These are phyloP conservation scores for Pulveroboletus ravenelii DNA, from an alignment of 768 basidiomycete species.

Conservation along the genomic window DNA sequence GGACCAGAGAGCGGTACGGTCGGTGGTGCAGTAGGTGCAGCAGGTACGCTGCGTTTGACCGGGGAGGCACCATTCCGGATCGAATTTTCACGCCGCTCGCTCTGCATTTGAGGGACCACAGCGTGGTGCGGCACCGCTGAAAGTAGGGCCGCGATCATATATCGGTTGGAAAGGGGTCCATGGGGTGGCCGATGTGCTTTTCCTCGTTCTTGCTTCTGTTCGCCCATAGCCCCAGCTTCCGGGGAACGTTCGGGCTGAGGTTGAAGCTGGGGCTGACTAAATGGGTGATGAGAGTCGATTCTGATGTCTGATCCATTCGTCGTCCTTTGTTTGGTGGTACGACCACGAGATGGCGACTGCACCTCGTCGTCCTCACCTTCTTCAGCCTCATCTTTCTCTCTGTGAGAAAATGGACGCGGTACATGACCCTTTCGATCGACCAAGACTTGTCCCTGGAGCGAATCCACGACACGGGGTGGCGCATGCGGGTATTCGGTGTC, in stretches of 20 bases:
- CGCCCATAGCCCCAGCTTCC: background rate
- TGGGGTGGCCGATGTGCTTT: background rate
- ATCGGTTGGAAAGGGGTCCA: background rate
- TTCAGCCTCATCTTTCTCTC: background rate
- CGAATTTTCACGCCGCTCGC: background rate
- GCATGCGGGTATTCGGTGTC: conserved; percentile 3
- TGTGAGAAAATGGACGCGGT: conserved; percentile 2
- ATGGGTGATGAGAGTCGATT: conserved; percentile 9
- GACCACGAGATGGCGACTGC: conserved; percentile 19
- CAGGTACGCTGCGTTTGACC: background rate
- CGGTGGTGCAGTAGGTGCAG: background rate
- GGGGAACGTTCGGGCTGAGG: background rate
- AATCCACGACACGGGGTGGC: conserved; percentile 21
- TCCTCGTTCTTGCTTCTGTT: background rate
- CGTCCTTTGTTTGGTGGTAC: background rate
- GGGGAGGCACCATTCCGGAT: background rate
- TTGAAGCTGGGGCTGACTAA: conserved; percentile 7
- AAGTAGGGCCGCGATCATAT: background rate
- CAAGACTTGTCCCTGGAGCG: conserved; percentile 14
- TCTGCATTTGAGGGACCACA: background rate
- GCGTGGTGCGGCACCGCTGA: background rate
- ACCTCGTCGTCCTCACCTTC: background rate
- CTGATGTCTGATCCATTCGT: background rate
- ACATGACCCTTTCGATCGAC: conserved; percentile 16
- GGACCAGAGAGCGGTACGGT: background rate